Base-by-base conservation (phyloP, 805 yeast genomes). In the Metschnikowia kunwiensis region DNA sequence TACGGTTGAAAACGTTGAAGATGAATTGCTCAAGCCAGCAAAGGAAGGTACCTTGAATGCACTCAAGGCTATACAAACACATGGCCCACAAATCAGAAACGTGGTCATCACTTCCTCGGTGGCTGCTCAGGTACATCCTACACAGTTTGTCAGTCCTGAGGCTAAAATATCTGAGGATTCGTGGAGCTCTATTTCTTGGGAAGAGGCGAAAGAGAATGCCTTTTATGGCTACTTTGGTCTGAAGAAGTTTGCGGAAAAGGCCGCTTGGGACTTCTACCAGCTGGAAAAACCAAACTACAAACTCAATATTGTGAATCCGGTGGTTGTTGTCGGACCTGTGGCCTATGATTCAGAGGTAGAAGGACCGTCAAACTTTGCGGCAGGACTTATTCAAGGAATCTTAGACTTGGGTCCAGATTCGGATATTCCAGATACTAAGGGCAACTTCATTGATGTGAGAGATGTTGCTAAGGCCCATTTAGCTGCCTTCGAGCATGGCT, bases 211-310 rank as follows among this genome's bases (percentile, higher is more conserved):
- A 35, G 27, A 27, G 5, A 67, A 71, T 45, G 57, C 66, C 2
- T 46, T 53, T 13, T 40, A 41, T 28, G 82, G 79, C 2, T 78
- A 78, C 55, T 47, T 70, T 37, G 68, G 69, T 27, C 68, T 82
- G 22, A 79, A 78, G 57, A 68, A 55, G 8, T 59, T 62, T 47
- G 85, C 84, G 20, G 84, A 80, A 58, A 49, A 61, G 41, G 54
- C 57, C n/a, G 61, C 57, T 13, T 54, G 60, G 60, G 54, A 54
- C 19, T 57, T 49, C 17, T 36, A 51, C 27, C 37, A 49, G 58
- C 24, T 15, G 4, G 48, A 28, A 60, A 70, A 49, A 30, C 54
- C 53, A n/a, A 30, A 38, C 27, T 54, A 76, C 54, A 60, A 63
- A 21, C 47, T 77, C 31, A 60, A 71, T 23, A 29, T 34, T 21